These are phyloP conservation scores for Pythium dissimile DNA, from an alignment of 352 stramenopile species.

Conservation along the genomic window DNA sequence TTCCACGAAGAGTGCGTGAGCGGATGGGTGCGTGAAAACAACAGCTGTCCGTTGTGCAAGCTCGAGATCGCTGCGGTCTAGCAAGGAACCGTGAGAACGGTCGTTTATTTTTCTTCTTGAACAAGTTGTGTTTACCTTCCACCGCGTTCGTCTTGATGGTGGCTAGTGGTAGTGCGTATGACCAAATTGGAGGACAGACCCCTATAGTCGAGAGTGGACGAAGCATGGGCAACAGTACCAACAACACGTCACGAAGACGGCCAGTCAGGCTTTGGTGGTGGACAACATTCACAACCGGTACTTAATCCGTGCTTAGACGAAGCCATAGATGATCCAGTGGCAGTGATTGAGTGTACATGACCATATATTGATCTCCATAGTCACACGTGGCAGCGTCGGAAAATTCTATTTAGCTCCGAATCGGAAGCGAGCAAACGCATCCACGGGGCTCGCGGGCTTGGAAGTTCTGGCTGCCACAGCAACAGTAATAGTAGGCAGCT, in stretches of 20 bases:
- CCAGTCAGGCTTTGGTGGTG: too few relatives aligned
- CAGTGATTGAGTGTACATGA: not conserved
- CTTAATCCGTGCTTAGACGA: too few relatives aligned
- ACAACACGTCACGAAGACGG: too few relatives aligned
- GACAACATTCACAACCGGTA: too few relatives aligned
- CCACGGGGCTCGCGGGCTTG: not conserved
- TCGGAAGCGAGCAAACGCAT: constrained; percentile 17
- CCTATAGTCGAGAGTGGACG: too few relatives aligned
- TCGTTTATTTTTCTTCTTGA: not conserved
- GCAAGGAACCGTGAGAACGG: too few relatives aligned
- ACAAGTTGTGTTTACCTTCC: too few relatives aligned
- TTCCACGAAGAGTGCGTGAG: constrained; percentile 77
- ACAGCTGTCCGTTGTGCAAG: constrained; percentile 77
- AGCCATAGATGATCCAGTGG: too few relatives aligned
- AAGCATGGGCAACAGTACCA: too few relatives aligned
- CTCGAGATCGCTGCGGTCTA: constrained; percentile 40
- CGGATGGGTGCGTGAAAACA: constrained; percentile 74
- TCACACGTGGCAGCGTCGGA: too few relatives aligned
- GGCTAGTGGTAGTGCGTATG: not conserved
- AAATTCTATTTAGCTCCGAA: constrained; percentile 1
- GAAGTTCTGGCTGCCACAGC: not conserved
- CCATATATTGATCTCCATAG: not conserved
- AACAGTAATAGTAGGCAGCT: too few relatives aligned
- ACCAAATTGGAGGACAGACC: not conserved
- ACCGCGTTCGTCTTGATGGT: too few relatives aligned